phyloP scores from a whole-genome alignment of 1,284 basidiomycete species.

The Rhodotorula mucilaginosa region DNA sequence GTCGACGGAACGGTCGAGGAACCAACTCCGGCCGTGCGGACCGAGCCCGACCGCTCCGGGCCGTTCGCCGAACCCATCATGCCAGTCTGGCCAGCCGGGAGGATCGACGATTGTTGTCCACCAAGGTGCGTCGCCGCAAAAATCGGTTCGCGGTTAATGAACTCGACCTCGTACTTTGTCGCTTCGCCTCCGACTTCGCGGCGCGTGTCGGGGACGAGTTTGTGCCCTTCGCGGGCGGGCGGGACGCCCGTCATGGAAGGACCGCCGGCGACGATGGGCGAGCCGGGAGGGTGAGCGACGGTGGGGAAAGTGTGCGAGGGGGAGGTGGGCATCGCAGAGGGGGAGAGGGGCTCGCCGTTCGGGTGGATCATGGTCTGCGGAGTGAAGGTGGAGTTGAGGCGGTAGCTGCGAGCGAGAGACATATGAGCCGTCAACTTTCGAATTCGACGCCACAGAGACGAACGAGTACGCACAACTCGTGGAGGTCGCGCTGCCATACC shows the following conservation, averaged over 20 bases:
- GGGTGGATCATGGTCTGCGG: slow-evolving; percentile 4
- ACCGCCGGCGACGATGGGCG: not conserved
- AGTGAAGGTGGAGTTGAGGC: slow-evolving; percentile 18
- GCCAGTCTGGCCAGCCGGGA: not conserved
- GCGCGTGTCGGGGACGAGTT: slow-evolving; percentile 16
- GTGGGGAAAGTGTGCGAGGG: slow-evolving; percentile 3
- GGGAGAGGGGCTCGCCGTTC: not conserved
- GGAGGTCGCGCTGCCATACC: slow-evolving; percentile 31
- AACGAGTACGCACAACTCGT: slow-evolving; percentile 27
- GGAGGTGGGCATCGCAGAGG: slow-evolving; percentile 7
- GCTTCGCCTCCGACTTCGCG: slow-evolving; percentile 7
- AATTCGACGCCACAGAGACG: not conserved
- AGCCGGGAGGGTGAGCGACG: slow-evolving; percentile 16
- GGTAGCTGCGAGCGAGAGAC: slow-evolving; percentile 2
- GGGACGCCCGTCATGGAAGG: slow-evolving; percentile 4
- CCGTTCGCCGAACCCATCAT: not conserved
- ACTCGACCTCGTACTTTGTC: slow-evolving; percentile 22
- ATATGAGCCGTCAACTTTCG: not conserved
- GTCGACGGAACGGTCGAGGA: not conserved
- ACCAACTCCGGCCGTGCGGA: not conserved
- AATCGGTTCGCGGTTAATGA: slow-evolving; percentile 27
- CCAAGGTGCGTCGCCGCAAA: not conserved
- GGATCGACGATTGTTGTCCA: too few relatives aligned
- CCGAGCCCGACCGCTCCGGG: not conserved
- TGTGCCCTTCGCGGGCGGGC: slow-evolving; percentile 14